Evolutionary conservation across 2,329 filamentous ascomycete genomes (phyloP).

Genomic region (Apiospora malaysiana): DNA sequence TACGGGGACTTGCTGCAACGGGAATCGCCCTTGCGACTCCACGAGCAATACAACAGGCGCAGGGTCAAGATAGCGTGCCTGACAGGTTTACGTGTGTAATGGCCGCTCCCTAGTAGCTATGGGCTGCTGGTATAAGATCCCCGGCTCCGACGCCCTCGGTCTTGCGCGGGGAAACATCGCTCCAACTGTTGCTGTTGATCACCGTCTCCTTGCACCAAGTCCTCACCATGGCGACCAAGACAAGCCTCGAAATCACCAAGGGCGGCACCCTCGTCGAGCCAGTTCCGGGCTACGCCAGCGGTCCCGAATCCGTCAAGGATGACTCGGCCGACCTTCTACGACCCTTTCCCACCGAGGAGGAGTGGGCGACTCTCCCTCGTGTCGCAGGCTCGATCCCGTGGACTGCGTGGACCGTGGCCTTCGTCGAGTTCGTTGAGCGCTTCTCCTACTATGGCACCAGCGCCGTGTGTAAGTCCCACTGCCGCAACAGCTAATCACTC

Average conservation of each 20-base stretch:
- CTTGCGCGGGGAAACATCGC: not conserved
- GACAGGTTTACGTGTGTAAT: not conserved
- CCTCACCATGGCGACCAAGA: slow-evolving; percentile 14
- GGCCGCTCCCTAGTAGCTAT: not conserved
- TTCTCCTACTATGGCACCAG: slow-evolving; percentile 22
- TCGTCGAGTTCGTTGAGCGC: slow-evolving; percentile 21
- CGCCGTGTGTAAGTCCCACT: slow-evolving; percentile 17
- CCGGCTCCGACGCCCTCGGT: not conserved
- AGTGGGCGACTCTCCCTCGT: slow-evolving; percentile 19
- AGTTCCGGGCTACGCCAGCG: not conserved
- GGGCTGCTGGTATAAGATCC: not conserved
- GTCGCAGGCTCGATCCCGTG: slow-evolving; percentile 18
- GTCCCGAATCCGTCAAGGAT: not conserved
- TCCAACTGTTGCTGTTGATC: not conserved
- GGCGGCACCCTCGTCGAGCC: slow-evolving; percentile 21
- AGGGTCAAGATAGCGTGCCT: not conserved
- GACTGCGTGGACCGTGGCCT: slow-evolving; percentile 23
- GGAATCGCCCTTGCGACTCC: not conserved
- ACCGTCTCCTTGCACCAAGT: not conserved
- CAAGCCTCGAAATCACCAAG: slow-evolving; percentile 21
- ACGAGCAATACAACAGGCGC: not conserved
- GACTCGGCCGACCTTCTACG: slow-evolving; percentile 5
- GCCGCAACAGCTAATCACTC: too few relatives aligned
- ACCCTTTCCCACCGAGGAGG: slow-evolving; percentile 17
- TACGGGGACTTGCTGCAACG: slow-evolving; percentile 2